A percentile compares a stretch with the other conserved stretches of the same genome.
Evolutionary conservation across 176 grass and related monocot species (phyloP).

Genomic region (Bromus sterilis): DNA sequence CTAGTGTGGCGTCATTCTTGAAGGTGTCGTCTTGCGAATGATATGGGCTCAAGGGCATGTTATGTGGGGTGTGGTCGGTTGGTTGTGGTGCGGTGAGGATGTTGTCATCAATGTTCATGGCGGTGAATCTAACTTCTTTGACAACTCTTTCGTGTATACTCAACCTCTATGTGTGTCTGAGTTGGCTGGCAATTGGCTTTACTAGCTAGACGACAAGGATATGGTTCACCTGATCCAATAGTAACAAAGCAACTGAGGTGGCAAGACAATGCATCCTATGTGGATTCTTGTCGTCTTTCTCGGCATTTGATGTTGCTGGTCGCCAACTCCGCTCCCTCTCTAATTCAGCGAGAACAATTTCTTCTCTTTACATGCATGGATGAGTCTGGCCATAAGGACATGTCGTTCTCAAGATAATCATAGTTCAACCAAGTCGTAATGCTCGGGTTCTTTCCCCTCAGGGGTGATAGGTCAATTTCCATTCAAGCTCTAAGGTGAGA

Average conservation of each 20-base stretch:
- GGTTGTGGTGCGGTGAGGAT: neutral
- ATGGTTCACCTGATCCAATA: neutral
- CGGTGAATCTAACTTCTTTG: neutral
- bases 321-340: neutral
- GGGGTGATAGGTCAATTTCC: too few species aligned
- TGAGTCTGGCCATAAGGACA: too few species aligned
- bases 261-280: neutral
- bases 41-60: neutral
- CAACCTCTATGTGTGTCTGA: neutral
- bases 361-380: too few species aligned
- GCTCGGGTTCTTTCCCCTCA: neutral
- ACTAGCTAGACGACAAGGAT: neutral
- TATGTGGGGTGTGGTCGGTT: too few species aligned
- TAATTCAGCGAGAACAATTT: neutral
- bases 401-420: too few species aligned
- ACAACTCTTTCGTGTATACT: neutral
- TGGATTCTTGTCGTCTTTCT: neutral
- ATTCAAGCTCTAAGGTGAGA: neutral
- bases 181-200: neutral
- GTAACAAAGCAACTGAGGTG: neutral
- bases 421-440: too few species aligned
- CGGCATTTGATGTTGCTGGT: neutral
- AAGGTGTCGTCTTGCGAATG: neutral
- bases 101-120: neutral
- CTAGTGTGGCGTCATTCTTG: neutral